Conservation (phyloP, 129 eudicot species). For the Artemisia argyi region DNA sequence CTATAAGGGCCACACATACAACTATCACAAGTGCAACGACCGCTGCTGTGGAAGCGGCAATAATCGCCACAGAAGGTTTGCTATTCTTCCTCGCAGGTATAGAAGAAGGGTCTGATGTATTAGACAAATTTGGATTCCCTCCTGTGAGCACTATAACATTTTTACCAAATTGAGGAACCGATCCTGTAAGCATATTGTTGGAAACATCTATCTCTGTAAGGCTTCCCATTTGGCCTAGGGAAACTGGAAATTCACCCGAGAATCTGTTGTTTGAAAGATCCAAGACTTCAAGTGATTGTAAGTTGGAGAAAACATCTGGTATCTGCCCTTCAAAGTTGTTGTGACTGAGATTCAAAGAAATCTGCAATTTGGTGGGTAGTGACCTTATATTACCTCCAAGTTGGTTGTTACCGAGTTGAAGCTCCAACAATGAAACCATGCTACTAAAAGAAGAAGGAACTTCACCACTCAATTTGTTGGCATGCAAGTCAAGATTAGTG, state of each 20-base stretch:
- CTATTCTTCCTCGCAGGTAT: not conserved
- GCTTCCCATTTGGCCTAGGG: slow-evolving; percentile 34
- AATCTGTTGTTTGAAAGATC: slow-evolving; percentile 79
- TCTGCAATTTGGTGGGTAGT: slow-evolving; percentile 57
- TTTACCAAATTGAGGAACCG: slow-evolving; percentile 36
- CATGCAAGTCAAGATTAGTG: slow-evolving; percentile 49
- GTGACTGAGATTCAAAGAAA: slow-evolving; percentile 69
- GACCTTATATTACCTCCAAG: slow-evolving; percentile 49
- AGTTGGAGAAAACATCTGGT: slow-evolving; percentile 37
- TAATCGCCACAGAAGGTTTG: slow-evolving; percentile 31
- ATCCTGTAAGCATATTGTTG: slow-evolving; percentile 64
- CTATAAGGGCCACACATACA: slow-evolving; percentile 28
- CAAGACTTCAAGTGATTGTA: slow-evolving; percentile 57
- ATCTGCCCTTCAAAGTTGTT: slow-evolving; percentile 60
- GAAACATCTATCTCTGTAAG: slow-evolving; percentile 47
- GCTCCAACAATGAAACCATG: slow-evolving; percentile 55
- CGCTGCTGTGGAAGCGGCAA: slow-evolving; percentile 45
- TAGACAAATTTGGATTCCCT: slow-evolving; percentile 44
- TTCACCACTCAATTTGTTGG: slow-evolving; percentile 54
- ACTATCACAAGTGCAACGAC: slow-evolving; percentile 34
- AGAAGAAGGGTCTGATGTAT: slow-evolving; percentile 14
- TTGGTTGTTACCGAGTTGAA: slow-evolving; percentile 71
- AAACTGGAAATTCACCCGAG: slow-evolving; percentile 56
- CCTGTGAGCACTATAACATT: slow-evolving; percentile 27
- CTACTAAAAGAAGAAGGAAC: slow-evolving; percentile 50